Base-by-base conservation (phyloP, 208 protist genomes). In the Acanthamoeba rhysodes region DNA sequence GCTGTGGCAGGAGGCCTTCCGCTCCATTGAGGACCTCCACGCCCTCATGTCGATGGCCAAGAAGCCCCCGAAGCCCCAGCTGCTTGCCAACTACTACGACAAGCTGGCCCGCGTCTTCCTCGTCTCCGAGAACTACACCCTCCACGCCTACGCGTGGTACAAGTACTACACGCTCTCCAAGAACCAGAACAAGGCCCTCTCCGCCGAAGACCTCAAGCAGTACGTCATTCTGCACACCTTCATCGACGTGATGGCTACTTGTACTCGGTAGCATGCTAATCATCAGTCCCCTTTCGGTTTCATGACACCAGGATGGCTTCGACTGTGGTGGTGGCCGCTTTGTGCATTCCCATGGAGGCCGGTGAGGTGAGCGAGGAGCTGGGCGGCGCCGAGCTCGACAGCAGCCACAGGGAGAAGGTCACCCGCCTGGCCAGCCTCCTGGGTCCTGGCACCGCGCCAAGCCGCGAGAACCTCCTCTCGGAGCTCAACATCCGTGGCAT, bases 1-100 rank as follows among this genome's bases (percentile, higher is more conserved):
- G 76, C 95, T 98, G 18, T 98, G 98, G 97, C 97, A 95, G 57
- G 96, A 97, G 82, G 96, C 96, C 37, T 97, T 95, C 78, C 68
- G 74, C 27, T 85, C 91, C 37, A 85, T 96, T 53, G 96, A 97
- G 85, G 96, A 97, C 34, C 88, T 97, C 34, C 87, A 97, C 90
- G 70, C 41, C 37, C 85, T 96, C 27, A 90, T 96, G 70, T 57
- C 66, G 22, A 64, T 95, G 20, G 62, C 95, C 68, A 95, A 96
- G 48, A 95, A 57, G 48, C 34, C 48, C 20, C 96, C 96, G 37
- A 96, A 95, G 76, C 92, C 94, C 24, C 37, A 96, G 41, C 12
- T 96, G 22, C 20, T 97, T 24, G 70, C 78, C 45, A 88, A 62
- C 59, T 97, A 97, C 62, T 97, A 97, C 94, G 95, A 95, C 34